Base-by-base conservation (phyloP, 805 yeast species). In the Lachancea quebecensis region DNA sequence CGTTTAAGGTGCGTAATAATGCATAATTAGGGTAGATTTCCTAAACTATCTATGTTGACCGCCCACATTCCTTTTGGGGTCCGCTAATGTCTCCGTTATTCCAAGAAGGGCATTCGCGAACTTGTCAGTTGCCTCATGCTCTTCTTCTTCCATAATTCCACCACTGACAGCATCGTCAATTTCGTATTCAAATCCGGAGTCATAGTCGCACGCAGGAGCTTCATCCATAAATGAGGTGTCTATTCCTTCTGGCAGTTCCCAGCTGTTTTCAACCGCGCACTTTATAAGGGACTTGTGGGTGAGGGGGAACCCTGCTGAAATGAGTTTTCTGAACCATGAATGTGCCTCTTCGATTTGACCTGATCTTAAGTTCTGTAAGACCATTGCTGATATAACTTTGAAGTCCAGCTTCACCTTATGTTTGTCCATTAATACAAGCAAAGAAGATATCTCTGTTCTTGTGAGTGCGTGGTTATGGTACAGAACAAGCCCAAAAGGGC, bases 241-340 rank as follows among this genome's bases (percentile, higher is more conserved):
- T 29, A 55, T 49, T 21, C 45, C 27, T 16, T 32, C 31, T 5
- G 66, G 66, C 7, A 56, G 45, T 27, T 53, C 52, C 67, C 67
- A 62, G 14, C 44, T 48, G 17, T 56, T 42, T 32, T 48, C 43
- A 8, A 45, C 34, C 2, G 56, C 49, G 6, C 48, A 42, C 33
- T 53, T 38, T 12, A 62, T 46, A 16, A 63, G 32, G 3, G 43
- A 16, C 17, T 36, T 35, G 43, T 63, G 62, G 14, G 42, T 50
- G 8, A 63, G 41, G 10, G 50, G 46, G 28, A 56, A 62, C 2
- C 55, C 53, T 10, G 55, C 57, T n/a, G 43, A 29, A 5, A 52
- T 25, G 10, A 61, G 53, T 39, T 51, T 60, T 27, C 50, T 21
- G 37, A 60, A 63, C 66, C 66, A 63, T 6, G 46, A 12, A 12